Base-by-base conservation (phyloP, 805 yeast species). In the Sporopachydermia lactativora region DNA sequence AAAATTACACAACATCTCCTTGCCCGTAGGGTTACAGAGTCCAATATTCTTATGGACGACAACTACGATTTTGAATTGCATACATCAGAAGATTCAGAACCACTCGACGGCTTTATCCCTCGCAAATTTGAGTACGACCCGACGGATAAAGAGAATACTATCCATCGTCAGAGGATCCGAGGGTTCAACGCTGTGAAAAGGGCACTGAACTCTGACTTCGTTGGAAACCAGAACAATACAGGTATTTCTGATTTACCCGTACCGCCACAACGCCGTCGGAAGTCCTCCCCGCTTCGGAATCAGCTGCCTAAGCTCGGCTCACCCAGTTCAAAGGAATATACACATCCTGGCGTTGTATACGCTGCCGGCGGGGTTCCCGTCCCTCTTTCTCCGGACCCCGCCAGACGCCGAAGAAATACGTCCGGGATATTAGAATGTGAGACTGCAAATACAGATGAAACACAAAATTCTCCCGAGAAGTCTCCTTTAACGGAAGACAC, bases 111-210 rank as follows among this genome's bases (percentile, higher is more conserved):
- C 13, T 24, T 8, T 24, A 24, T 24, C 8, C 40, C 19, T 45
- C 47, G 8, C 45, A 24, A 28, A 24, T 24, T 24, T 24, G 31
- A 24, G n/a, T 24, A 13, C 28, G 39, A 31, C 2, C 38, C 18
- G 18, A 24, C 31, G 31, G n/a, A 24, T 24, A 24, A 24, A n/a
- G 31, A 24, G n/a, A 24, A 24, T 24, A 24, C 31, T 24, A 24
- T 8, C 8, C 31, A 24, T 24, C 8, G n/a, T 8, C 13, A 24
- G 8, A 8, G 31, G 8, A 24, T 24, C 8, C 31, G 31, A 24
- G 31, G 37, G 34, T 4, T 49, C 50, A 42, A 48, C 46, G n/a
- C 39, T 18, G 11, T 31, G 6, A 6, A 42, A 24, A 3, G 38
- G 3, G 13, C 5, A 3, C n/a, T 19, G 13, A 15, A 5, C 35